These are phyloP conservation scores for Amylocystis lapponica DNA, from an alignment of 768 basidiomycete species.

Conservation along the genomic window DNA sequence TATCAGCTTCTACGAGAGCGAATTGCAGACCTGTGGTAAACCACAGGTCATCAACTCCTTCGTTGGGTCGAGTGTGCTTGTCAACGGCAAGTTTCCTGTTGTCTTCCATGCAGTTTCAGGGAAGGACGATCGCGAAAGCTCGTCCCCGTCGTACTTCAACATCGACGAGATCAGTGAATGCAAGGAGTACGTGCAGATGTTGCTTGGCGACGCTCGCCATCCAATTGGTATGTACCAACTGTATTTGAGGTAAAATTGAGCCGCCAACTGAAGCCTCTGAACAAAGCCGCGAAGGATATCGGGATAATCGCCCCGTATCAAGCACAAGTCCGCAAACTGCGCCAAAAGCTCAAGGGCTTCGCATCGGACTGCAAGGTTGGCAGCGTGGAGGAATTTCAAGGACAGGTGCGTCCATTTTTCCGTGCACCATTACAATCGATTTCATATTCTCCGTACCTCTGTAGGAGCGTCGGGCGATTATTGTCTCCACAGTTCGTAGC, in stretches of 20 bases:
- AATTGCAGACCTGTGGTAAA: slow-evolving; percentile 46
- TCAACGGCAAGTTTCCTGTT: slow-evolving; percentile 47
- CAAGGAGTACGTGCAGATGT: slow-evolving; percentile 35
- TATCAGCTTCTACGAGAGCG: slow-evolving; percentile 49
- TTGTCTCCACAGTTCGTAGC: slow-evolving; percentile 36
- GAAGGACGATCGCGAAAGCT: slow-evolving; percentile 59
- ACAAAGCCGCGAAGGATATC: slow-evolving; percentile 45
- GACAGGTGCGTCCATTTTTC: slow-evolving; percentile 34
- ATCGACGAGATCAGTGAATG: slow-evolving; percentile 52
- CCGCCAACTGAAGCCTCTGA: neutral
- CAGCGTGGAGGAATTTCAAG: slow-evolving; percentile 64
- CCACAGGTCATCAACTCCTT: slow-evolving; percentile 20
- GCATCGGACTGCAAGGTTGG: slow-evolving; percentile 47
- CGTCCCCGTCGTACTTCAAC: slow-evolving; percentile 71
- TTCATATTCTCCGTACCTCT: neutral
- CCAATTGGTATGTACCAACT: slow-evolving; percentile 35
- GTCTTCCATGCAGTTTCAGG: slow-evolving; percentile 57
- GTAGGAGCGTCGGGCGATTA: slow-evolving; percentile 35
- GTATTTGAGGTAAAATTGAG: neutral
- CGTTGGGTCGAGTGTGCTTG: slow-evolving; percentile 24
- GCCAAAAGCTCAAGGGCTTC: slow-evolving; percentile 26
- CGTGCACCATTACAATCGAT: neutral
- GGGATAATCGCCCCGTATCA: slow-evolving; percentile 61
- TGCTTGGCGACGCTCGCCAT: slow-evolving; percentile 23
- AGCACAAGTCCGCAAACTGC: slow-evolving; percentile 50